Evolutionary conservation across 805 yeast species (phyloP).

Genomic region (Hanseniaspora jakobsenii): DNA sequence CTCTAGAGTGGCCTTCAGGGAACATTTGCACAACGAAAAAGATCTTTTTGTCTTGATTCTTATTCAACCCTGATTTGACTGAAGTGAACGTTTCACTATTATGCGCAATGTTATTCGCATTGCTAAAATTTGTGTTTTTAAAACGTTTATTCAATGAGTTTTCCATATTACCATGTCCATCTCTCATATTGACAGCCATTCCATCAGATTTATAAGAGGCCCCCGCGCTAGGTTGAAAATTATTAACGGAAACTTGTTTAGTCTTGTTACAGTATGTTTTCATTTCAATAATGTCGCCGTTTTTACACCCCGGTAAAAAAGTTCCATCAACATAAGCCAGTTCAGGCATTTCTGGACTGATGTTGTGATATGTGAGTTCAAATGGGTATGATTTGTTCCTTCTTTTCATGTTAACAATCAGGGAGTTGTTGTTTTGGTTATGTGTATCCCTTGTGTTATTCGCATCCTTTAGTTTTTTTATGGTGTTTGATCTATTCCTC

Average conservation of each 20-base stretch:
- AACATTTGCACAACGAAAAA: conserved; percentile 35
- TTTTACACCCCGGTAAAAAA: conserved; percentile 48
- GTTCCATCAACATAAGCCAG: conserved; percentile 52
- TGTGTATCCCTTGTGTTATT: too few relatives aligned
- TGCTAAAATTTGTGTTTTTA: background rate
- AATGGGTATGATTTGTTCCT: conserved; percentile 19
- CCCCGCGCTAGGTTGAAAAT: too few relatives aligned
- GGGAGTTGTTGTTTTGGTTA: background rate
- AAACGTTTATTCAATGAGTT: background rate
- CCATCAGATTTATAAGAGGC: background rate
- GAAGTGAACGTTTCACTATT: conserved; percentile 7
- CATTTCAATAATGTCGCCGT: conserved; percentile 70
- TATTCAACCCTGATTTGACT: conserved; percentile 12
- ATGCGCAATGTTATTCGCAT: background rate
- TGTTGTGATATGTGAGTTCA: conserved; percentile 42
- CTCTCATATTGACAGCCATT: background rate
- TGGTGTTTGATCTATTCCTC: too few relatives aligned
- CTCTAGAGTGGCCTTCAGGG: conserved; percentile 25
- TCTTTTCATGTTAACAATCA: background rate
- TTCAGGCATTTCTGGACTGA: conserved; percentile 42
- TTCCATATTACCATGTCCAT: background rate
- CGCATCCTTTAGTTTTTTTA: too few relatives aligned
- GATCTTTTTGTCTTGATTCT: conserved; percentile 28
- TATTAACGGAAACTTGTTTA: background rate
- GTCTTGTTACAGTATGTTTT: conserved; percentile 31